A percentile compares a stretch with the other conserved stretches of the same genome.
These are phyloP conservation scores for Lumnitzera littorea DNA, from an alignment of 345 rosid genomes.

Conservation along the genomic window DNA sequence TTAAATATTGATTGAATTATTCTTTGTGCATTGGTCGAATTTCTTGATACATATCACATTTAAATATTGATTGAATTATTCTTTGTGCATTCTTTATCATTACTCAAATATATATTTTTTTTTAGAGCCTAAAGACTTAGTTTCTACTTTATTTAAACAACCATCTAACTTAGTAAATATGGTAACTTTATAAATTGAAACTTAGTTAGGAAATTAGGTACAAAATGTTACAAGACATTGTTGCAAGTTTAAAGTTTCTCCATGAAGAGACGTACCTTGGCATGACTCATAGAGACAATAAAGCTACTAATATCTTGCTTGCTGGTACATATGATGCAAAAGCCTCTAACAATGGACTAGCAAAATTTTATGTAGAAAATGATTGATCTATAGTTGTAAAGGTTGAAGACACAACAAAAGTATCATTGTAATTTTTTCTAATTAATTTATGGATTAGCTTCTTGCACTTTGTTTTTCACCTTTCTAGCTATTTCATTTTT, in stretches of 20 bases:
- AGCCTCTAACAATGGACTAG: slow-evolving; percentile 33
- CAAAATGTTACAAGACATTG: background rate
- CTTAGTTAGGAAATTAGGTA: slow-evolving; percentile 4
- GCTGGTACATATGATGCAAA: slow-evolving; percentile 33
- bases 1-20: no score
- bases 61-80: no score
- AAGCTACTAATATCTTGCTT: slow-evolving; percentile 28
- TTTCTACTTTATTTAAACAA: no score
- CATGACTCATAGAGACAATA: slow-evolving; percentile 34
- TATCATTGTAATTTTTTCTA: slow-evolving; percentile 32
- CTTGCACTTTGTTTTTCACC: background rate
- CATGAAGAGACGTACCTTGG: slow-evolving; percentile 36
- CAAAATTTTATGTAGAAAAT: slow-evolving; percentile 12
- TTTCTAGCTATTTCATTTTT: background rate
- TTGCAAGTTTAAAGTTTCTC: slow-evolving; percentile 14
- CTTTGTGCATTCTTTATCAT: no score
- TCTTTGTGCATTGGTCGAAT: no score
- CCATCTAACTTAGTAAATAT: background rate
- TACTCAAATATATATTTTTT: no score
- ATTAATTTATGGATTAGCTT: slow-evolving; percentile 9
- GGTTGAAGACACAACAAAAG: slow-evolving; percentile 32
- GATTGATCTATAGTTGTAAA: slow-evolving; percentile 6
- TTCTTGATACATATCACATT: no score
- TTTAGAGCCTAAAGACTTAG: no score
- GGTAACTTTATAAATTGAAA: background rate